phyloP scores from a whole-genome alignment of 495 filamentous ascomycete species.

The Sabuloglossum arenarium region DNA sequence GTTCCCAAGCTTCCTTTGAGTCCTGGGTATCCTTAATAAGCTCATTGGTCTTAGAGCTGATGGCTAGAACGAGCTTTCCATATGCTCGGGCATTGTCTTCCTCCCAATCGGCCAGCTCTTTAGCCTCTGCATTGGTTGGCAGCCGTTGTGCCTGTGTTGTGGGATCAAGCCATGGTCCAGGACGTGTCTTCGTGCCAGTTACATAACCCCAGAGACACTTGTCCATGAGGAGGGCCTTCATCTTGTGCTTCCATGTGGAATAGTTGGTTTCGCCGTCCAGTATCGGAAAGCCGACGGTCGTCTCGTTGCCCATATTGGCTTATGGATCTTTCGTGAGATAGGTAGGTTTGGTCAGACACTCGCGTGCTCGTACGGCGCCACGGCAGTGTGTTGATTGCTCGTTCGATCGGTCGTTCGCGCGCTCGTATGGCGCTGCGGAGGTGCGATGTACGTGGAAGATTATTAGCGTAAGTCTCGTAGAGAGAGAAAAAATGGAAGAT shows the following conservation, averaged over 20 bases:
- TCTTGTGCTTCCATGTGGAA: background rate
- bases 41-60: background rate
- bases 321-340: background rate
- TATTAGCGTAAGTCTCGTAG: background rate
- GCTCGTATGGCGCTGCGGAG: background rate
- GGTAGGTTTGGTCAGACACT: background rate
- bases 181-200: background rate
- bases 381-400: background rate
- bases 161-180: background rate
- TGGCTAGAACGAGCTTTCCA: background rate
- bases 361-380: too few relatives aligned
- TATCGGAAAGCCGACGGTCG: background rate
- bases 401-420: background rate
- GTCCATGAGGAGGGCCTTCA: background rate
- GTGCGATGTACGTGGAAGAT: too few relatives aligned
- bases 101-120: background rate
- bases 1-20: background rate
- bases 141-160: background rate
- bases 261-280: background rate
- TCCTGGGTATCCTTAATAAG: background rate
- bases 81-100: background rate
- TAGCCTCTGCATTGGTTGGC: background rate
- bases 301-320: background rate
- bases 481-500: background rate
- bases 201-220: background rate